Percentiles rank a stretch among this genome's conserved stretches.
Conservation (phyloP, 176 grass and related monocot genomes). For the Oryza glumipatula region DNA sequence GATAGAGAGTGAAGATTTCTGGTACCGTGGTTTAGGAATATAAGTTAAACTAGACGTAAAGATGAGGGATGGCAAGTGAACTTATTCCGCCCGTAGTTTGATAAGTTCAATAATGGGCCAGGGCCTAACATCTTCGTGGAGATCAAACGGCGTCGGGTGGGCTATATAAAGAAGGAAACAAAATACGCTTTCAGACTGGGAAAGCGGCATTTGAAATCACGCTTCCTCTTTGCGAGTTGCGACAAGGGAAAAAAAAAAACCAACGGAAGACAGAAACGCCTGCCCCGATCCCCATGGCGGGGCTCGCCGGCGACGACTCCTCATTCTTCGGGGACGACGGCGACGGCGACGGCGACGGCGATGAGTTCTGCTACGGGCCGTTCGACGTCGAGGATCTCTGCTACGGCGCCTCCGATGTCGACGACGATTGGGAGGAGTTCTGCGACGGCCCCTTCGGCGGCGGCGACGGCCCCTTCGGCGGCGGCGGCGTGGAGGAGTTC, state of each 20-base stretch:
- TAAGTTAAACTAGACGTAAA: no score
- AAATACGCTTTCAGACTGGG: not conserved
- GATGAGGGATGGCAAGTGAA: no score
- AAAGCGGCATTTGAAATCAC: not conserved
- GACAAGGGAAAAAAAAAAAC: no score
- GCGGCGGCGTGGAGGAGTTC: not conserved
- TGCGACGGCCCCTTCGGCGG: conserved; percentile 11
- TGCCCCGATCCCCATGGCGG: conserved; percentile 40
- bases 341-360: conserved; percentile 31
- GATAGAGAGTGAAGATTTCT: no score
- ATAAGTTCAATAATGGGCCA: not conserved
- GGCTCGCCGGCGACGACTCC: conserved; percentile 39
- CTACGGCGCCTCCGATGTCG: conserved; percentile 13
- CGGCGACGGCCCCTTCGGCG: not conserved
- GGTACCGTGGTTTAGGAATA: no score
- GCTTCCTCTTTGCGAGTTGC: not conserved
- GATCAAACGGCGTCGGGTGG: no score
- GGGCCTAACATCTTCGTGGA: not conserved
- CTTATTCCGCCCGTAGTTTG: no score
- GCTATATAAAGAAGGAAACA: no score
- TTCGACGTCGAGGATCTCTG: conserved; percentile 5
- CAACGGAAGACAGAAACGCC: not conserved
- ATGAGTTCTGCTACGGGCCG: not conserved
- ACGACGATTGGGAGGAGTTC: not conserved
- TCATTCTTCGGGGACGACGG: not conserved